phyloP scores from a whole-genome alignment of 1,284 basidiomycete species.

The Microbotryum intermedium region DNA sequence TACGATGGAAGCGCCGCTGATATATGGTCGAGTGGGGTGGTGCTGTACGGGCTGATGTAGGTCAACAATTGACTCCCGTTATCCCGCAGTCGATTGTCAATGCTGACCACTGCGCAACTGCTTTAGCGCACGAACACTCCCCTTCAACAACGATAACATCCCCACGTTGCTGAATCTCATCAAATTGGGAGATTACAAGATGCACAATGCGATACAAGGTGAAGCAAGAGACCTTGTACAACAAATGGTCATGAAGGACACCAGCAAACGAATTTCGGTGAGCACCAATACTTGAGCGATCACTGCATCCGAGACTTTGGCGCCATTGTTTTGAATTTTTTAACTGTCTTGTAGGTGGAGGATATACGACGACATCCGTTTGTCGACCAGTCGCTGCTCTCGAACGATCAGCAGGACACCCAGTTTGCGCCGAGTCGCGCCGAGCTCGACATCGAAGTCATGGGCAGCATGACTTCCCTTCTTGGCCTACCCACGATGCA shows the following conservation, averaged over 20 bases:
- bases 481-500: too few relatives aligned
- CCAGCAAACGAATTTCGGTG: constrained; percentile 27
- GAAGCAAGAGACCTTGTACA: constrained; percentile 36
- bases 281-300: too few relatives aligned
- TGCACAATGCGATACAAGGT: constrained; percentile 33
- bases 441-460: too few relatives aligned
- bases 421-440: too few relatives aligned
- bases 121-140: constrained; percentile 21
- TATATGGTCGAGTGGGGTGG: constrained; percentile 41
- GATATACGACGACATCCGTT: too few relatives aligned
- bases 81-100: not conserved
- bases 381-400: too few relatives aligned
- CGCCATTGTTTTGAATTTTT: too few relatives aligned
- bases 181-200: constrained; percentile 34
- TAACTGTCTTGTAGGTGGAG: too few relatives aligned
- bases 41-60: constrained; percentile 39
- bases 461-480: too few relatives aligned
- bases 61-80: constrained; percentile 17
- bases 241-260: constrained; percentile 37
- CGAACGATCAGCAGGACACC: too few relatives aligned
- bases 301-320: too few relatives aligned
- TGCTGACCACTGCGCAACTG: not conserved
- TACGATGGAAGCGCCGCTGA: constrained; percentile 39
- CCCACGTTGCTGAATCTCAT: constrained; percentile 37
- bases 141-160: constrained; percentile 41